Evolutionary conservation across 1,284 basidiomycete genomes (phyloP).

Genomic region (Puccinia coronata): DNA sequence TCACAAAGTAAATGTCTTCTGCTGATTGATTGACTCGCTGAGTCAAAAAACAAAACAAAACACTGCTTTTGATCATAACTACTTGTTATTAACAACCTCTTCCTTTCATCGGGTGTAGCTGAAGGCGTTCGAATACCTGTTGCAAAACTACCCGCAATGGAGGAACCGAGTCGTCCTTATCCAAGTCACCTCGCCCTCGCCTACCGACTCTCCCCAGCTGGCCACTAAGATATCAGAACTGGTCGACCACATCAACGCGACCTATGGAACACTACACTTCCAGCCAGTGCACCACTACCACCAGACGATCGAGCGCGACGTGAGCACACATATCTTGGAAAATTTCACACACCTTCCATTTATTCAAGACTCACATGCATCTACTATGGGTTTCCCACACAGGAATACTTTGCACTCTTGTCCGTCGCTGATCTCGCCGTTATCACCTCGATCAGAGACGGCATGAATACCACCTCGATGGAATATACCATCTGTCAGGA

Average conservation of each 20-base stretch:
- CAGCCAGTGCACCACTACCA: slow-evolving; percentile 99
- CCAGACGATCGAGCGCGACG: slow-evolving; percentile 77
- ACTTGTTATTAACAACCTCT: slow-evolving; percentile 2
- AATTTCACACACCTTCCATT: too few relatives aligned
- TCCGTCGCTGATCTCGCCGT: slow-evolving; percentile 91
- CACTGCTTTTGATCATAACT: slow-evolving; percentile 1
- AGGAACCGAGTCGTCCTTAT: slow-evolving; percentile 70
- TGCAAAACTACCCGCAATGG: slow-evolving; percentile 94
- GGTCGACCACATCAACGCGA: slow-evolving; percentile 94
- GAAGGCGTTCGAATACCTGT: slow-evolving; percentile 90
- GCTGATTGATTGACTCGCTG: background rate
- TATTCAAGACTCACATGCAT: background rate
- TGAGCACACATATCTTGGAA: slow-evolving; percentile 43
- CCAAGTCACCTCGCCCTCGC: slow-evolving; percentile 88
- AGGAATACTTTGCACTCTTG: slow-evolving; percentile 97
- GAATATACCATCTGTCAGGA: slow-evolving; percentile 93
- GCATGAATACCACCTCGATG: slow-evolving; percentile 99
- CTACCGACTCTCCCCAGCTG: slow-evolving; percentile 89
- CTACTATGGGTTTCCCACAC: slow-evolving; percentile 57
- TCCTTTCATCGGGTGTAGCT: slow-evolving; percentile 63
- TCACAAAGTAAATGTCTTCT: slow-evolving; percentile 75
- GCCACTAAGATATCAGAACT: slow-evolving; percentile 92
- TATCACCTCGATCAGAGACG: slow-evolving; percentile 92
- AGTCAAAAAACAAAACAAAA: background rate
- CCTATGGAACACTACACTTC: slow-evolving; percentile 92